Evolutionary conservation across 495 filamentous ascomycete genomes (phyloP).

Genomic region (Terfezia claveryi): DNA sequence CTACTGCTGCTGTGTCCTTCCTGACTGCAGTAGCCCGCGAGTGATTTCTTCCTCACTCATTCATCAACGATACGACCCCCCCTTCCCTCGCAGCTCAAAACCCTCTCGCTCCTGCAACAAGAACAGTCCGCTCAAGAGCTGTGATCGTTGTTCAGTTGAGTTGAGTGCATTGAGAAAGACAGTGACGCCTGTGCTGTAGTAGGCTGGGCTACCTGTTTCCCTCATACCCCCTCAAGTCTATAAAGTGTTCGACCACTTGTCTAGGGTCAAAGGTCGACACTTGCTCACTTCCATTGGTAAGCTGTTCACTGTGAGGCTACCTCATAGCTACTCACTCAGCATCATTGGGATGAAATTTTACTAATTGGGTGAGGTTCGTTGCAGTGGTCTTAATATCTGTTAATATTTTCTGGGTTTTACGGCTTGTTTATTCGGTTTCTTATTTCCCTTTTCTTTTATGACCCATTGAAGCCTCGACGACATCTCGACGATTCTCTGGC

Average conservation of each 20-base stretch:
- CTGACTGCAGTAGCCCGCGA: slow-evolving; percentile 7
- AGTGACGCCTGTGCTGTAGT: background rate
- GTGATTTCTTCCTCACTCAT: background rate
- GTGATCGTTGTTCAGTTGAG: background rate
- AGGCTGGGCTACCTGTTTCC: background rate
- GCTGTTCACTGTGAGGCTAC: background rate
- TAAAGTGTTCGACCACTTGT: background rate
- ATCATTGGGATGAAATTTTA: background rate
- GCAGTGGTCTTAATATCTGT: background rate
- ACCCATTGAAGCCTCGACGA: slow-evolving; percentile 14
- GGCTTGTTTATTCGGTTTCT: slow-evolving; percentile 3
- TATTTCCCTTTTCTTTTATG: slow-evolving; percentile 8
- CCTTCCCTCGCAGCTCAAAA: too few relatives aligned
- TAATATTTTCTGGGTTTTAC: background rate
- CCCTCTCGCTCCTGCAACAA: background rate
- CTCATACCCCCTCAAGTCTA: background rate
- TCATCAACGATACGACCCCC: background rate
- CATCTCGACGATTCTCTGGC: slow-evolving; percentile 18
- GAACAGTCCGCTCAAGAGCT: background rate
- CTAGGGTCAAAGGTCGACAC: background rate
- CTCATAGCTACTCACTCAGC: background rate
- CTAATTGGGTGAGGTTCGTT: background rate
- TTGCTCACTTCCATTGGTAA: background rate
- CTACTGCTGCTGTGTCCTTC: slow-evolving; percentile 15
- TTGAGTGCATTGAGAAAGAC: background rate